Evolutionary conservation across 352 stramenopile species (phyloP), one percentile per base, ranked within the genome.

Genomic region (Pythium pyrilobum): DNA sequence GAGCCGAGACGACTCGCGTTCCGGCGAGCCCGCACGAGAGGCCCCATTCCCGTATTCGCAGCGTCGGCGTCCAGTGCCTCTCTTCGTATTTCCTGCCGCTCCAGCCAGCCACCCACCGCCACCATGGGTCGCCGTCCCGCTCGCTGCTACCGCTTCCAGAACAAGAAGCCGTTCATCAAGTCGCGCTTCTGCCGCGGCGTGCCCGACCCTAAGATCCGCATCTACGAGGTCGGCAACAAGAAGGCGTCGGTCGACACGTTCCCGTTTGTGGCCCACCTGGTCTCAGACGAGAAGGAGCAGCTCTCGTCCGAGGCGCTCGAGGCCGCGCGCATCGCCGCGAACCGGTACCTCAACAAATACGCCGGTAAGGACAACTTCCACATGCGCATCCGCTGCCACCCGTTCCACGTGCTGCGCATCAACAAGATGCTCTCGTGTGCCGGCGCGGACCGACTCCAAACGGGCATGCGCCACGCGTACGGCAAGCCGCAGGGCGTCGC

Each of bases 151-250:
- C 96, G 97, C 76, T 99, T 99, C 93, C 95, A 99, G 82, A 99
- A 99, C 95, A 99, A 99, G 96, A 99, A 99, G 87, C 97, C 97
- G 46, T 99, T 99, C 89, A 99, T 99, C 84, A 99, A 99, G 91
- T 99, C 94, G 51, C 93, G 97, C 62, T 99, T 98, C 85, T 99
- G 96, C 75, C 96, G 97, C 83, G 97, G 97, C 95, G 97, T 99
- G 52, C 97, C 97, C 39, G 87, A 92, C 71, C 71, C 82, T 38
- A 92, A 92, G 86, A 99, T 99, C 77, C 87, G 95, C 57, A 99
- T 99, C 79, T 99, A 98, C 81, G 97, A 99, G 77, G 92, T 98
- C 34, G 97, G 97, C 64, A 97, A 97, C 85, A 99, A 99, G 81
- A 98, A 97, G 74, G 96, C 96, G 36, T 89, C 86, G 31, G 97